These are phyloP conservation scores for Collariella sp. DNA, from an alignment of 495 filamentous ascomycete genomes.

Conservation along the genomic window DNA sequence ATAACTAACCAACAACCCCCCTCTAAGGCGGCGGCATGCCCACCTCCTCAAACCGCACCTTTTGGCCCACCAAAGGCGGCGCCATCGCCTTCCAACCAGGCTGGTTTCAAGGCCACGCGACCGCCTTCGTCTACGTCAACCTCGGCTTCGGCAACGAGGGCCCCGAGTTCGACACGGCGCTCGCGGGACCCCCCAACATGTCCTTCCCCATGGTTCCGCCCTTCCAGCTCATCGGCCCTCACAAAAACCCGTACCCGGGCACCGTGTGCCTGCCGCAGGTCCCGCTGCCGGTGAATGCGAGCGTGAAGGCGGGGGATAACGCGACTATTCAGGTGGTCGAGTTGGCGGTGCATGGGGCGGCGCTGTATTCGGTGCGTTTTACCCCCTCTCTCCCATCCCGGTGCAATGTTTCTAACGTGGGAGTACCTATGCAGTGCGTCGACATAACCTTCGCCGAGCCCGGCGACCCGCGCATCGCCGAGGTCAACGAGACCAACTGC, in stretches of 20 bases:
- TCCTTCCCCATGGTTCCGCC: constrained; percentile 73
- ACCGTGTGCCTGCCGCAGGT: constrained; percentile 87
- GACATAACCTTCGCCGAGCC: constrained; percentile 74
- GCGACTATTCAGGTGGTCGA: constrained; percentile 94
- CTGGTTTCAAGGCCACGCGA: constrained; percentile 88
- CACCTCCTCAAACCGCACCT: constrained; percentile 73
- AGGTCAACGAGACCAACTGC: constrained; percentile 73
- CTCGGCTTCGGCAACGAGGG: constrained; percentile 71
- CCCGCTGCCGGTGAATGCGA: constrained; percentile 67
- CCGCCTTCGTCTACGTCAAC: constrained; percentile 88
- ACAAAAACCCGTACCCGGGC: constrained; percentile 72
- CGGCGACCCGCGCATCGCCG: constrained; percentile 50
- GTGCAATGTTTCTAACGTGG: too few relatives aligned
- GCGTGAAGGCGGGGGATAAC: constrained; percentile 69
- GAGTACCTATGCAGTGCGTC: constrained; percentile 91
- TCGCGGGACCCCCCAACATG: constrained; percentile 65
- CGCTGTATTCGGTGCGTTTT: constrained; percentile 76
- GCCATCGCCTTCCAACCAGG: constrained; percentile 79
- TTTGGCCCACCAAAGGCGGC: constrained; percentile 83
- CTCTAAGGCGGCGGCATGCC: constrained; percentile 73
- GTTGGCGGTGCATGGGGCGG: constrained; percentile 78
- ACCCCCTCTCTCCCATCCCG: not conserved
- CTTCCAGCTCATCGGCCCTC: constrained; percentile 80
- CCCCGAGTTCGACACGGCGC: constrained; percentile 23
- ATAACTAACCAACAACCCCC: too few relatives aligned